Evolutionary conservation across 176 grass and related monocot genomes (phyloP), one percentile per base, ranked within the genome.

Genomic region (Triticum dicoccoides): DNA sequence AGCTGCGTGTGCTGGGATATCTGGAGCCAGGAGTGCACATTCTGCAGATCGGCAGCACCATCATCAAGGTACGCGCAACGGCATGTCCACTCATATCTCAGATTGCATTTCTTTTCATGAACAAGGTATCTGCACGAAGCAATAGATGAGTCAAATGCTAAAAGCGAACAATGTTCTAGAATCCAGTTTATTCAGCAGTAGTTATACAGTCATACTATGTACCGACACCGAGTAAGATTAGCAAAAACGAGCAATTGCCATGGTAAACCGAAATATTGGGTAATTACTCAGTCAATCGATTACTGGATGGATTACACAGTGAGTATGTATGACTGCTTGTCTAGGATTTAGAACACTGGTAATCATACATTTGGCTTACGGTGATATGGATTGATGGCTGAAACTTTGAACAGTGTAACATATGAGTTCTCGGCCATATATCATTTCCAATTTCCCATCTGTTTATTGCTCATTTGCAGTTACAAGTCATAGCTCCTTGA

Each of bases 11-110:
- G 42, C 72, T 75, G 44, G 72, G 72, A 51, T 75, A 51, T 23
- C 13, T 75, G 72, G 42, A 75, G 44, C 72, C 72, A 51, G 44
- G 72, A 75, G 42, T 75, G 72, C 72, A 75, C 72, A 75, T 45
- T 0, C 44, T 75, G 72, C 44, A 75, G 13, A 75, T 75, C 24
- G 24, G 72, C 42, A 45, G 45, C 72, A 27, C 72, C 23, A 30
- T 51, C 72, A 18, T 75, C 44, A 75, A 75, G 42, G 72, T 75
- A 51, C 6, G 41, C 0, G 5, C 0, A 5, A 9, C 18, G 67
- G 17, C 33, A 21, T 70, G 34, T 11, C 68, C 35, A 70, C 68
- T 39, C 21, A 44, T 73, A 42, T 72, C 37, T 41, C 69, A 42
- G 7, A 42, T 23, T 54, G 51, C 37, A 21, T 42, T 42, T 20